A percentile compares a stretch with the other conserved stretches of the same genome.
phyloP scores from a whole-genome alignment of 164 flowering plant species.

The Tetracentron sinense region DNA sequence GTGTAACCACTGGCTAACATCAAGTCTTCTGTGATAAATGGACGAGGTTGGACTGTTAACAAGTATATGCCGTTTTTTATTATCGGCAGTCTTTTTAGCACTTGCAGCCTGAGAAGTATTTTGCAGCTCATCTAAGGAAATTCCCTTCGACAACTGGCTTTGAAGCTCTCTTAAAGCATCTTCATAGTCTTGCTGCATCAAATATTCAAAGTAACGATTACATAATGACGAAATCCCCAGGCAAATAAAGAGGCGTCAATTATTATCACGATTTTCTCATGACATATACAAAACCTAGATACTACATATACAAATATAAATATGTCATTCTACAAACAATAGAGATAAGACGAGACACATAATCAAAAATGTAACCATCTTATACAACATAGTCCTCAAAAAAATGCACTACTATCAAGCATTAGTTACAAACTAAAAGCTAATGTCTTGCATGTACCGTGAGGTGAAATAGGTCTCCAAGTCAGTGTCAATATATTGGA shows the following conservation, averaged over 20 bases:
- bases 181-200: conserved; percentile 36
- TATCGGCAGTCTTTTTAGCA: conserved; percentile 5
- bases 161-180: conserved; percentile 38
- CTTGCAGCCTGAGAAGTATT: conserved; percentile 12
- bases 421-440: background rate
- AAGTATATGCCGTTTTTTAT: conserved; percentile 12
- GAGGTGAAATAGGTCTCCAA: no score
- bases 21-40: conserved; percentile 17
- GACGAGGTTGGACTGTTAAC: conserved; percentile 12
- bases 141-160: conserved; percentile 29
- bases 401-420: background rate
- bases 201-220: background rate
- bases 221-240: background rate
- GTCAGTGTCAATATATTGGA: no score
- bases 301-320: background rate
- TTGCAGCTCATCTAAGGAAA: conserved; percentile 27
- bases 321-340: background rate
- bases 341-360: background rate
- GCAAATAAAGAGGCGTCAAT: no score
- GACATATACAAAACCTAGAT: no score
- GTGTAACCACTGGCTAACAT: conserved; percentile 37
- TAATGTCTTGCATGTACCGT: background rate
- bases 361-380: no score
- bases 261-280: background rate
- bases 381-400: background rate